phyloP scores from a whole-genome alignment of 345 rosid genomes.

The Eucalyptus melliodora region DNA sequence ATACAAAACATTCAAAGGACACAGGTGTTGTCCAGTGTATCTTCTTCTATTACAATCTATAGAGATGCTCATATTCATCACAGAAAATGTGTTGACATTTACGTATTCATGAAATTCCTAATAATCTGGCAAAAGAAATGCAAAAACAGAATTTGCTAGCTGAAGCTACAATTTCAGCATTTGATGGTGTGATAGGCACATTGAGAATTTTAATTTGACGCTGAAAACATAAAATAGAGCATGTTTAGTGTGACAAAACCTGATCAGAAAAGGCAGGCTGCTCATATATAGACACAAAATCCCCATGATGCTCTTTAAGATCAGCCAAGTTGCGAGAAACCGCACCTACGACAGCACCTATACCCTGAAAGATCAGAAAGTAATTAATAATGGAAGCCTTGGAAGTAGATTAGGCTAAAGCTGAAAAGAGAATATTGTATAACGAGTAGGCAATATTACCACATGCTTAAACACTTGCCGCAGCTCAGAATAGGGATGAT shows the following conservation, averaged over 20 bases:
- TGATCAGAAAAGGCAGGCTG: slow-evolving; percentile 73
- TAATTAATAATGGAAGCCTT: background rate
- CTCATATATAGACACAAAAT: slow-evolving; percentile 87
- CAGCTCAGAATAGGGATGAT: slow-evolving; percentile 99
- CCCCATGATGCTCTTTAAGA: slow-evolving; percentile 89
- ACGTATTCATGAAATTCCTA: background rate
- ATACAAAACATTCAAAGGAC: background rate
- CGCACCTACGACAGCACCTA: slow-evolving; percentile 95
- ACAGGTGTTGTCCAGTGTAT: background rate
- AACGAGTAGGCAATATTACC: slow-evolving; percentile 26
- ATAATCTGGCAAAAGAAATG: background rate
- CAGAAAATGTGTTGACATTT: background rate
- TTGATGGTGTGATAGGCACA: background rate
- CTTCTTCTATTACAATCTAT: background rate
- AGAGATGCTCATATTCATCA: background rate
- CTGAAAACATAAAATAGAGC: background rate
- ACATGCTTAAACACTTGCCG: slow-evolving; percentile 97
- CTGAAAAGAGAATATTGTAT: background rate
- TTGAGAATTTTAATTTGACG: background rate
- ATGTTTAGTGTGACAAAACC: slow-evolving; percentile 10
- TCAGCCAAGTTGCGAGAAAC: slow-evolving; percentile 95
- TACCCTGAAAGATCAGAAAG: slow-evolving; percentile 35
- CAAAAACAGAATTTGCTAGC: background rate
- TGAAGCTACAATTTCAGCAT: background rate
- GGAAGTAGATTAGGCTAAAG: background rate